phyloP scores from a whole-genome alignment of 2,329 filamentous ascomycete species.

The Ceratocystis colombiana region DNA sequence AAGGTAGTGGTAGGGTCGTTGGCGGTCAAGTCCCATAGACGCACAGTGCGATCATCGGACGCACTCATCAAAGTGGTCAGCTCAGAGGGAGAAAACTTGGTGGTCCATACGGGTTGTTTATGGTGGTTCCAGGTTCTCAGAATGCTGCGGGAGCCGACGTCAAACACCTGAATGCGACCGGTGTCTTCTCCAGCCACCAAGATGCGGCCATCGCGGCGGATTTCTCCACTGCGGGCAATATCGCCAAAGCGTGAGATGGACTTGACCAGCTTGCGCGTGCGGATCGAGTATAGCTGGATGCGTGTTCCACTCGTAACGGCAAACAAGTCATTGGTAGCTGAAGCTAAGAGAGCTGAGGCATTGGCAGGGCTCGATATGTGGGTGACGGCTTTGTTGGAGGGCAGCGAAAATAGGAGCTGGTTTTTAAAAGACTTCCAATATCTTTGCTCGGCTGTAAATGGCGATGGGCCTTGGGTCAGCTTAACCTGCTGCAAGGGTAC shows the following conservation, averaged over 20 bases:
- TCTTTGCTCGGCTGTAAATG: constrained; percentile 79
- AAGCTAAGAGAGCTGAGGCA: constrained; percentile 35
- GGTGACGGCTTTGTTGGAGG: constrained; percentile 79
- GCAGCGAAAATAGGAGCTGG: constrained; percentile 78
- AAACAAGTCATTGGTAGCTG: constrained; percentile 57
- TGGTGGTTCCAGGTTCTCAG: constrained; percentile 92
- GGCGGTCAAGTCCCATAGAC: constrained; percentile 85
- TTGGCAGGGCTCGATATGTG: constrained; percentile 59
- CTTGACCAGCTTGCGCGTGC: constrained; percentile 83
- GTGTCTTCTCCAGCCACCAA: constrained; percentile 85
- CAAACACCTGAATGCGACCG: constrained; percentile 90
- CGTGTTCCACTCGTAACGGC: constrained; percentile 90
- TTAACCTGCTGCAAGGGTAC: constrained; percentile 70
- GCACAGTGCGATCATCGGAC: constrained; percentile 84
- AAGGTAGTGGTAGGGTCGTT: constrained; percentile 68
- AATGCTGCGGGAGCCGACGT: constrained; percentile 77
- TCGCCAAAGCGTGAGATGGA: constrained; percentile 91
- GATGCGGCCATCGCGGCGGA: constrained; percentile 78
- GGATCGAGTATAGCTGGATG: constrained; percentile 86
- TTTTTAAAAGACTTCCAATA: constrained; percentile 97
- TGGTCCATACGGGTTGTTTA: constrained; percentile 87
- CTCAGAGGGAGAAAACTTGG: constrained; percentile 82
- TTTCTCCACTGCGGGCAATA: constrained; percentile 78
- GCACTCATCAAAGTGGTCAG: constrained; percentile 79
- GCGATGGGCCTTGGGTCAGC: constrained; percentile 70